Percentiles rank a stretch among this genome's conserved stretches.
Evolutionary conservation across 768 basidiomycete species (phyloP).

Genomic region (Royoungia palumana): DNA sequence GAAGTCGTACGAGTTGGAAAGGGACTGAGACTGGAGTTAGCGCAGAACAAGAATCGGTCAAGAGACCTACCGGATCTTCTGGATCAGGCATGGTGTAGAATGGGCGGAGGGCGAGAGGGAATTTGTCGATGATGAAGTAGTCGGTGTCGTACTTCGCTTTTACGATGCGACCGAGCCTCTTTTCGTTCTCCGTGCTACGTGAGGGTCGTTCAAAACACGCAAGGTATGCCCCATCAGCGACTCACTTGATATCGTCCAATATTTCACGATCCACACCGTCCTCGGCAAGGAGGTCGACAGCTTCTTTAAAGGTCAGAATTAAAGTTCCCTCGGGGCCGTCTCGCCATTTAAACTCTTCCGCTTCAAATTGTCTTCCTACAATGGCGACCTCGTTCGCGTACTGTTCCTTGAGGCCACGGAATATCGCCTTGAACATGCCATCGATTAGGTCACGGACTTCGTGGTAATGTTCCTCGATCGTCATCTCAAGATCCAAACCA

Average conservation of each 20-base stretch:
- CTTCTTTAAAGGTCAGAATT: constrained; percentile 81
- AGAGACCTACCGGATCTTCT: constrained; percentile 66
- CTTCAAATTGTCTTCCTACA: constrained; percentile 85
- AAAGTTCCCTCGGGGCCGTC: constrained; percentile 68
- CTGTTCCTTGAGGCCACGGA: constrained; percentile 73
- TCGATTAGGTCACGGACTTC: constrained; percentile 95
- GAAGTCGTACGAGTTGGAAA: constrained; percentile 99
- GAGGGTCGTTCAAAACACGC: constrained; percentile 1
- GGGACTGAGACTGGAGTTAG: constrained; percentile 44
- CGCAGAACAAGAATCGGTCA: background rate
- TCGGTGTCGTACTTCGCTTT: constrained; percentile 95
- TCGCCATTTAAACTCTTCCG: constrained; percentile 93
- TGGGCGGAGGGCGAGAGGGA: constrained; percentile 91
- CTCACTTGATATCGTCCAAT: constrained; percentile 88
- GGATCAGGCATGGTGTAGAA: constrained; percentile 99
- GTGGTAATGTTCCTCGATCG: constrained; percentile 97
- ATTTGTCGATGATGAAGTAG: constrained; percentile 99
- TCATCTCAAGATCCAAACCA: constrained; percentile 98
- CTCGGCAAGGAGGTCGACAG: constrained; percentile 79
- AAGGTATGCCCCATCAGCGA: constrained; percentile 7
- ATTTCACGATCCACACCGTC: constrained; percentile 77
- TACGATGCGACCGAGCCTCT: constrained; percentile 84
- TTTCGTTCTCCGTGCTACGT: constrained; percentile 90
- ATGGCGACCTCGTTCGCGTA: constrained; percentile 81
- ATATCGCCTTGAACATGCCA: constrained; percentile 79